Evolutionary conservation across 2,329 filamentous ascomycete genomes (phyloP).

Genomic region (Parascedosporium putredinis): DNA sequence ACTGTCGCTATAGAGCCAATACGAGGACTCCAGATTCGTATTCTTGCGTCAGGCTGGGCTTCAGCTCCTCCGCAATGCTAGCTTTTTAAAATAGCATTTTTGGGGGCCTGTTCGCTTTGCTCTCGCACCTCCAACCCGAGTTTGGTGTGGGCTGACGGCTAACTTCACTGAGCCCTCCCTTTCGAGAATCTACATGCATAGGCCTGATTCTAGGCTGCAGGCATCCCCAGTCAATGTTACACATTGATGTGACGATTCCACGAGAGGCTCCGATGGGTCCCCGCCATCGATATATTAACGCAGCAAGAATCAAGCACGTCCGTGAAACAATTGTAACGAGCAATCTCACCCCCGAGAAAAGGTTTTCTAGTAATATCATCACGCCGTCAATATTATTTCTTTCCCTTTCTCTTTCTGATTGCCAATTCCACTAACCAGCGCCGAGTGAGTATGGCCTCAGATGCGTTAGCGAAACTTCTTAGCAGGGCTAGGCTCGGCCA

Average conservation of each 20-base stretch:
- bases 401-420: not conserved
- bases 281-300: not conserved
- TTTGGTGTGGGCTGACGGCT: no score
- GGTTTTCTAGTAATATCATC: not conserved
- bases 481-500: not conserved
- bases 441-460: not conserved
- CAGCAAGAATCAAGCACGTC: not conserved
- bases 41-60: no score
- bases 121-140: no score
- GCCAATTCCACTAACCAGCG: not conserved
- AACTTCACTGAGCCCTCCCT: no score
- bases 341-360: not conserved
- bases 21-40: no score
- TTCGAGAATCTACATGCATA: no score
- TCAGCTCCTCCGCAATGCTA: no score
- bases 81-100: no score
- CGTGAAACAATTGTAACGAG: not conserved
- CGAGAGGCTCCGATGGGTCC: not conserved
- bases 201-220: not conserved
- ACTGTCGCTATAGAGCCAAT: no score
- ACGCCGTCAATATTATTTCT: not conserved
- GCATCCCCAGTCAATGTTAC: not conserved
- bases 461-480: not conserved
- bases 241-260: not conserved
- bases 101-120: no score